Evolutionary conservation across 2,329 filamentous ascomycete species (phyloP), one percentile per base, ranked within the genome.

Genomic region (Aschersonia sp.): DNA sequence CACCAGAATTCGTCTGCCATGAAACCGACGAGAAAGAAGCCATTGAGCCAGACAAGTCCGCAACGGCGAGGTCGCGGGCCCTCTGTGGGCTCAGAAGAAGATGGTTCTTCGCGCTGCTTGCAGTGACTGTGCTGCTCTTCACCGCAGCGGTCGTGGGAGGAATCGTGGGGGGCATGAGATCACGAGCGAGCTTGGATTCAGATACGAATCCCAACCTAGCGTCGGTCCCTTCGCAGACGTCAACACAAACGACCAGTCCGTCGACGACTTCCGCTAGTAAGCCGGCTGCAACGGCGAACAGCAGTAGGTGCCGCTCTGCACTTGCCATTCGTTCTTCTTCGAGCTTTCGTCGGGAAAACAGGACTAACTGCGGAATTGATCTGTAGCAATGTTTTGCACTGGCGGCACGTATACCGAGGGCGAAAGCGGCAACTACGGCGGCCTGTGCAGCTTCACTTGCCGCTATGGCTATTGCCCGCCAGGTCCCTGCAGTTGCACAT

Each of bases 401-500:
- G 53, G 52, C 22, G 60, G 60, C 40, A 54, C 51, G 22, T 57
- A 60, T 7, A 56, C 58, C 7, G 53, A 60, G 8, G 65, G 59
- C 9, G 46, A 60, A 46, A 55, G 51, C 10, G 53, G 51, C 31
- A 61, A 67, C 50, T 64, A 63, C 42, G 43, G 48, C 5, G 65
- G 63, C 2, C 61, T 68, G 7, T 68, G 65, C 50, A 42, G 53
- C 40, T 68, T 62, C 41, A 42, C 57, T 32, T 63, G 61, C 46
- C 44, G 42, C 11, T 58, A 57, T 45, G 59, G 59, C n/a, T 63
- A 63, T 51, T 63, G 60, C 44, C 61, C 61, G 5, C 49, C 55
- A 5, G 63, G 57, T 1, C 57, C 60, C 2, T 67, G 63, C 48
- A 58, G 60, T 42, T 66, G 65, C 46, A 55, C 49, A 3, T 52